These are phyloP conservation scores for Penicillium hesseltinei DNA, from an alignment of 2,329 filamentous ascomycete species.

Conservation along the genomic window DNA sequence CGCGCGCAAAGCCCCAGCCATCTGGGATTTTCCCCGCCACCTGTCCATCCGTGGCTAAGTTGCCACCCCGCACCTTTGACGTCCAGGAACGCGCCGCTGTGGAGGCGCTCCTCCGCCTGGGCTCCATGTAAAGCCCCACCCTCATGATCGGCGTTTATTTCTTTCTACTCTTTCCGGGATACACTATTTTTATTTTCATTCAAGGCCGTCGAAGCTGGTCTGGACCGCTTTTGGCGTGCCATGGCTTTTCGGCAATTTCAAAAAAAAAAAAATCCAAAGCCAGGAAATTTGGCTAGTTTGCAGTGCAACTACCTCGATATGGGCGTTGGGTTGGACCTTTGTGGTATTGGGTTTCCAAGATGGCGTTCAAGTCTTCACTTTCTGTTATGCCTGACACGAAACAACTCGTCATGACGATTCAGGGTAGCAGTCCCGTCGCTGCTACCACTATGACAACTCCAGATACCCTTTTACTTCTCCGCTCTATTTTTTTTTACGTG, in stretches of 20 bases:
- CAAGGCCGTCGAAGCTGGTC: constrained; percentile 27
- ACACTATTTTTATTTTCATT: constrained; percentile 7
- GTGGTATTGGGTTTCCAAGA: constrained; percentile 7
- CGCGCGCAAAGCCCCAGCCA: constrained; percentile 22
- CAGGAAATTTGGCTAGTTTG: constrained; percentile 5
- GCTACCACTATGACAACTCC: constrained; percentile 2
- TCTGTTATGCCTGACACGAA: constrained; percentile 6
- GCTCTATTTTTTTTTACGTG: not conserved
- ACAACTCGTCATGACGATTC: constrained; percentile 8
- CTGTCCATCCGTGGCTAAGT: constrained; percentile 42
- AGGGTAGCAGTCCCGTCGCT: not conserved
- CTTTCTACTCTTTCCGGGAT: not conserved
- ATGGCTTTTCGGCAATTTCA: constrained; percentile 11
- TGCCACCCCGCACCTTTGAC: constrained; percentile 39
- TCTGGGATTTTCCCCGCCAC: constrained; percentile 23
- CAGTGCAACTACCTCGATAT: constrained; percentile 10
- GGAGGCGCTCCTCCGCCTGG: constrained; percentile 49
- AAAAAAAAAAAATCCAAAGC: constrained; percentile 17
- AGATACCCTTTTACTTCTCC: constrained; percentile 9
- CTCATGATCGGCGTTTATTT: constrained; percentile 25
- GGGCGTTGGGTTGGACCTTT: constrained; percentile 6
- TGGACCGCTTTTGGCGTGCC: constrained; percentile 25
- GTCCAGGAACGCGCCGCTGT: constrained; percentile 49
- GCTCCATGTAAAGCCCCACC: constrained; percentile 45
- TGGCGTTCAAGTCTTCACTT: constrained; percentile 14